phyloP scores from a whole-genome alignment of 192 early-diverging fungal species.

The Backusella psychrophila region DNA sequence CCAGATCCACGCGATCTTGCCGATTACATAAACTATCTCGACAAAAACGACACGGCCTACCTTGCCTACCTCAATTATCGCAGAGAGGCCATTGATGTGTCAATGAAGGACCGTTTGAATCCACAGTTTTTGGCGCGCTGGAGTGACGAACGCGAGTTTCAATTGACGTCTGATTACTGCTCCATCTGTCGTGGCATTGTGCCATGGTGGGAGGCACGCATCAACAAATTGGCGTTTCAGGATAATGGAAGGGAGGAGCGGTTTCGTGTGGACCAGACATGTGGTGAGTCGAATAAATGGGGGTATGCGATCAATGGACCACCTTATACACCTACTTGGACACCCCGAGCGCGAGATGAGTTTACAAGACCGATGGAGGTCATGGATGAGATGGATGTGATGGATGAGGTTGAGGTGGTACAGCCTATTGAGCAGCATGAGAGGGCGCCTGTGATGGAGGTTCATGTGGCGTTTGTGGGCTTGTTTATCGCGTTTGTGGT shows the following conservation, averaged over 20 bases:
- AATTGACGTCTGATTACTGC: background rate
- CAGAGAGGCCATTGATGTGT: background rate
- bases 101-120: background rate
- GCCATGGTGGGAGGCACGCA: background rate
- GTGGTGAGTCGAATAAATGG: conserved; percentile 4
- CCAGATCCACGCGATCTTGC: conserved; percentile 22
- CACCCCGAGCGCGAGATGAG: background rate
- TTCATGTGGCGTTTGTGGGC: background rate
- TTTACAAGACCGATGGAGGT: background rate
- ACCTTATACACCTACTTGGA: background rate
- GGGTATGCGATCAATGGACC: background rate
- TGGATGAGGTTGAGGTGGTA: background rate
- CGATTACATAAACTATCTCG: conserved; percentile 14
- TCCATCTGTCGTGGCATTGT: conserved; percentile 9
- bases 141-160: conserved; percentile 5
- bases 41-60: conserved; percentile 12
- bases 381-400: background rate
- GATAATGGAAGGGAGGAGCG: background rate
- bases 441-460: background rate
- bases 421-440: background rate
- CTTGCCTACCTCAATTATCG: background rate
- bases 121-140: background rate
- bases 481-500: background rate
- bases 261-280: conserved; percentile 6
- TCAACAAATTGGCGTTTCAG: background rate